Evolutionary conservation across 495 filamentous ascomycete species (phyloP), one percentile per base, ranked within the genome.

Genomic region (Neurospora sublineolata): DNA sequence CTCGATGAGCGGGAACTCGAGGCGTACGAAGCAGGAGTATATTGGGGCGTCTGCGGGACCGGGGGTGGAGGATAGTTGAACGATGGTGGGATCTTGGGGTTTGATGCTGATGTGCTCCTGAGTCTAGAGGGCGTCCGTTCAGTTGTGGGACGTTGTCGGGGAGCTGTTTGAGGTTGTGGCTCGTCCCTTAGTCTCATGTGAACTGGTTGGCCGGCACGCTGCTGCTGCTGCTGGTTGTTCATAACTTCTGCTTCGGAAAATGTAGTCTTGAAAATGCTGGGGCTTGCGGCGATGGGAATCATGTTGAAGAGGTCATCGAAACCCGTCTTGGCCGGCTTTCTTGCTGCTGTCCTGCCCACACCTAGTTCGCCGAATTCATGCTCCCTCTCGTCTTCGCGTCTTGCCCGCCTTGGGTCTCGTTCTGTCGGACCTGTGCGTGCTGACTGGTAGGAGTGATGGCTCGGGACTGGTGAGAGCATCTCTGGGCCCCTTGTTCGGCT

Each of bases 81-180:
- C 23, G 52, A 64, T 64, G 52, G 52, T 16, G 52, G 14, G 14
- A 64, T 36, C 30, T 33, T 64, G 52, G 52, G 27, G n/a, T 20
- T 12, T 68, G 71, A 79, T 82, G 82, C 80, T 79, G 77, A 76
- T 75, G 83, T 79, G 80, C 80, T 80, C 82, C 83, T 80, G 70
- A 80, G 81, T 82, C 83, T 82, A 77, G 78, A 79, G 80, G 80
- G 79, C 82, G 80, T 80, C 80, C 83, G 82, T 80, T 84, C 83
- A 84, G 80, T 78, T 82, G 81, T 80, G 83, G 82, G 82, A 76
- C 80, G 75, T 81, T 75, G 71, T 80, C 82, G 83, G 80, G 82
- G 83, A 83, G 83, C 81, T 75, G 78, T 80, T 77, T 75, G 75
- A 78, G 82, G 79, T 80, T 81, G 75, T 27, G 23, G 67, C 37